Conservation (phyloP, 768 basidiomycete genomes). For the Mycena epipterygia region DNA sequence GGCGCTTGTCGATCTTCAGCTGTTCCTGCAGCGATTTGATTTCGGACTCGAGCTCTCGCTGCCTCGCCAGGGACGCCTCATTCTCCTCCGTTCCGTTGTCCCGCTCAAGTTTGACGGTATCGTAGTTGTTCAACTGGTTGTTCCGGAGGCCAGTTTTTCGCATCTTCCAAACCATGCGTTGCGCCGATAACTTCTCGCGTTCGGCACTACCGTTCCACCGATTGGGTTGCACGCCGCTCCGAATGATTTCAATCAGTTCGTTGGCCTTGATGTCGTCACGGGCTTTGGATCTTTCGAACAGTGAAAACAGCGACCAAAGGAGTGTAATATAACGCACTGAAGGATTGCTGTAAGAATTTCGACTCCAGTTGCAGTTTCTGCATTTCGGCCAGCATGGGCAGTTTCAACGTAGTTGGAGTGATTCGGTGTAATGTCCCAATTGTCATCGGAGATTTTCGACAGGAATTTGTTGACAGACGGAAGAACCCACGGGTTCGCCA, state of each 20-base stretch:
- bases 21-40: conserved; percentile 6
- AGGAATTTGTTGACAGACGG: conserved; percentile 36
- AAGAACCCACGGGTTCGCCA: conserved; percentile 34
- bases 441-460: conserved; percentile 28
- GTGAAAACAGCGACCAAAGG: too few relatives aligned
- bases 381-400: too few relatives aligned
- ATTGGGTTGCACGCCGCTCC: background rate
- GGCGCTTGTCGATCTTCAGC: conserved; percentile 6
- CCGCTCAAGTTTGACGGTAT: background rate
- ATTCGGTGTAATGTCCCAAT: conserved; percentile 36
- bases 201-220: conserved; percentile 11
- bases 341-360: too few relatives aligned
- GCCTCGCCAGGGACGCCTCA: conserved; percentile 1
- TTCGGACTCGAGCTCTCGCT: background rate
- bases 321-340: too few relatives aligned
- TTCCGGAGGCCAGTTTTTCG: conserved; percentile 2
- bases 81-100: background rate
- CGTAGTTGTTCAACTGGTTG: conserved; percentile 6
- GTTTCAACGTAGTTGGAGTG: conserved; percentile 39
- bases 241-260: background rate
- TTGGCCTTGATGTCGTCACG: too few relatives aligned
- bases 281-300: too few relatives aligned
- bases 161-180: conserved; percentile 12
- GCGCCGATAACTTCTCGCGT: conserved; percentile 22
- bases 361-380: too few relatives aligned